These are phyloP conservation scores for Lactarius deliciosus DNA, from an alignment of 768 basidiomycete genomes.

Conservation along the genomic window DNA sequence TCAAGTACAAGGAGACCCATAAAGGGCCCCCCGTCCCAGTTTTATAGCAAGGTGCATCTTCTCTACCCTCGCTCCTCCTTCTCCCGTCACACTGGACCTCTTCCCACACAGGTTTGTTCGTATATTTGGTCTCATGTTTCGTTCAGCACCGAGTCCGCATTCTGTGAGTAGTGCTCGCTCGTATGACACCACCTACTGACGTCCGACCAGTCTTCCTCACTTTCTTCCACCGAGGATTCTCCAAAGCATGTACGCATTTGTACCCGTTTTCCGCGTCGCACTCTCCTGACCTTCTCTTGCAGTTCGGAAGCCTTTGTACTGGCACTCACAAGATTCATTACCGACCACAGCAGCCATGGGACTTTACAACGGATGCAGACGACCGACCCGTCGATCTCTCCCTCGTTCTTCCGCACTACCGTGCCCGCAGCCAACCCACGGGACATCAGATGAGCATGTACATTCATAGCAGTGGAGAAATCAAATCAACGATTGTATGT, in stretches of 20 bases:
- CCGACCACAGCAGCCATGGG: conserved; percentile 44
- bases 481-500: conserved; percentile 76
- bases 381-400: conserved; percentile 58
- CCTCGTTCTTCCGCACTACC: conserved; percentile 74
- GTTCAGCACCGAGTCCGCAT: conserved; percentile 4
- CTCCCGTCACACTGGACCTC: neutral
- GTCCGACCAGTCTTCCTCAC: conserved; percentile 16
- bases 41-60: conserved; percentile 17
- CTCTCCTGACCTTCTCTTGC: neutral
- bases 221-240: conserved; percentile 19
- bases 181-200: neutral
- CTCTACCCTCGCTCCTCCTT: neutral
- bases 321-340: conserved; percentile 31
- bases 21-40: neutral
- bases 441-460: conserved; percentile 73
- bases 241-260: conserved; percentile 18
- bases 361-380: conserved; percentile 58
- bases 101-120: neutral
- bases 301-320: conserved; percentile 8
- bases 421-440: conserved; percentile 69
- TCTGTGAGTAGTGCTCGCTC: conserved; percentile 1
- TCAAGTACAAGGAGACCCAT: conserved; percentile 23
- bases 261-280: neutral
- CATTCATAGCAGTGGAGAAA: conserved; percentile 50
- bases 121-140: conserved; percentile 16